Evolutionary conservation across 192 early-diverging fungal genomes (phyloP), one percentile per base, ranked within the genome.

Genomic region (Spizellomyces sp.): DNA sequence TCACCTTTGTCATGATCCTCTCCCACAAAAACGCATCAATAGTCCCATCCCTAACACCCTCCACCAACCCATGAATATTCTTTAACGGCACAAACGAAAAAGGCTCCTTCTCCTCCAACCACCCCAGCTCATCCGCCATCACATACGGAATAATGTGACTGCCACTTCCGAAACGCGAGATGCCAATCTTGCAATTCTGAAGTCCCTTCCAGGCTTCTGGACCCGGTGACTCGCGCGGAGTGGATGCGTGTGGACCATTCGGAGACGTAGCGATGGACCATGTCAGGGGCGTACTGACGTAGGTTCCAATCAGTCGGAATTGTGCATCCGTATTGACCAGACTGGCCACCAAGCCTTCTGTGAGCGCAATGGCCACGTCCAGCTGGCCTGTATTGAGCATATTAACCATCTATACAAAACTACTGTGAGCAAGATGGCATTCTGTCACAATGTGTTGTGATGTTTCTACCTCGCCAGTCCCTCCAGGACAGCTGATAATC

Each of bases 21-120:
- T 96, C 95, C 95, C 95, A 96, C 69, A 96, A 79, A 63, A 96
- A 96, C 7, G 88, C 90, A 77, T 95, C 95, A 6, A 77, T 78
- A 6, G 72, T 64, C 21, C 85, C 86, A 6, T 79, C 73, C 47
- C 86, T 83, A 57, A 93, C 87, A 15, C 91, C 92, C 12, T 84
- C 71, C 9, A 89, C 80, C 77, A 96, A 86, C 0, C 86, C 84
- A 15, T 86, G 67, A 48, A 96, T 86, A 66, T 94, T 88, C 63
- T 93, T 86, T n/a, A 91, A 76, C 5, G 91, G 86, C 0, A 81
- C 78, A 66, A 94, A 94, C 42, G 82, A 64, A 43, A 93, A 91
- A 4, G 50, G 87, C 76, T 21, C 67, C 15, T 19, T 64, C 7
- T 66, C 59, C 0, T 57, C 66, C 42, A 89, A 62, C 89, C 89